Percentiles rank a stretch among this genome's conserved stretches.
phyloP scores from a whole-genome alignment of 768 basidiomycete species.

The Tremella mesenterica region DNA sequence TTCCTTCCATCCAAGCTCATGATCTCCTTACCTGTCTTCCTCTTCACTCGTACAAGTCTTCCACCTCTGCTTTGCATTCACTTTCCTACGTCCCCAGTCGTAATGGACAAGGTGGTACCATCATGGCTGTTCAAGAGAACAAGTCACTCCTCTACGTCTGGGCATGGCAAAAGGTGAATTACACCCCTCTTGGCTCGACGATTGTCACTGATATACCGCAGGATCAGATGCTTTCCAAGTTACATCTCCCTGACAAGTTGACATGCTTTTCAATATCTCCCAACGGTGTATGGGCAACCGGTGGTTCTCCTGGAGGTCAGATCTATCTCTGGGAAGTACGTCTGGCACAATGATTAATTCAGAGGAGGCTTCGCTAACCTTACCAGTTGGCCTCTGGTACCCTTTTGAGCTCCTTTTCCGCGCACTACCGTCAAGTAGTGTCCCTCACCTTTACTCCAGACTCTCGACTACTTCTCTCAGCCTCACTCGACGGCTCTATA shows the following conservation, averaged over 20 bases:
- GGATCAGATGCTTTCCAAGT: conserved; percentile 82
- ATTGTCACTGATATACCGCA: conserved; percentile 41
- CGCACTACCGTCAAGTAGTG: conserved; percentile 84
- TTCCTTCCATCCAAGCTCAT: conserved; percentile 58
- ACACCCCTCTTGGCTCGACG: neutral
- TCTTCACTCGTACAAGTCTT: conserved; percentile 70
- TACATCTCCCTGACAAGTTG: conserved; percentile 83
- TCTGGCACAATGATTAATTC: conserved; percentile 13
- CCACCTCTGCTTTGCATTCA: conserved; percentile 57
- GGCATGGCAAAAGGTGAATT: conserved; percentile 77
- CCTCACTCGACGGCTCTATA: conserved; percentile 81
- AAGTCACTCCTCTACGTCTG: conserved; percentile 85
- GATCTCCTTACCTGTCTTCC: conserved; percentile 54
- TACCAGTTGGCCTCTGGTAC: conserved; percentile 82
- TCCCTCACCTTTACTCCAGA: conserved; percentile 76
- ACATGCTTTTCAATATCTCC: conserved; percentile 68
- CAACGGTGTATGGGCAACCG: conserved; percentile 69
- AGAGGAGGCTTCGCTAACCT: neutral
- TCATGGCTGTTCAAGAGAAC: conserved; percentile 76
- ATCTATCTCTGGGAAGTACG: conserved; percentile 94
- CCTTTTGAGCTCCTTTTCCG: conserved; percentile 82
- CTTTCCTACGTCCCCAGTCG: conserved; percentile 61
- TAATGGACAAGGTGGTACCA: conserved; percentile 68
- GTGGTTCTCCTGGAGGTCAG: conserved; percentile 77
- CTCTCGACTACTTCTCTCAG: conserved; percentile 68